Evolutionary conservation across 306 rosid species (phyloP).

Genomic region (Pachyrhizus erosus): DNA sequence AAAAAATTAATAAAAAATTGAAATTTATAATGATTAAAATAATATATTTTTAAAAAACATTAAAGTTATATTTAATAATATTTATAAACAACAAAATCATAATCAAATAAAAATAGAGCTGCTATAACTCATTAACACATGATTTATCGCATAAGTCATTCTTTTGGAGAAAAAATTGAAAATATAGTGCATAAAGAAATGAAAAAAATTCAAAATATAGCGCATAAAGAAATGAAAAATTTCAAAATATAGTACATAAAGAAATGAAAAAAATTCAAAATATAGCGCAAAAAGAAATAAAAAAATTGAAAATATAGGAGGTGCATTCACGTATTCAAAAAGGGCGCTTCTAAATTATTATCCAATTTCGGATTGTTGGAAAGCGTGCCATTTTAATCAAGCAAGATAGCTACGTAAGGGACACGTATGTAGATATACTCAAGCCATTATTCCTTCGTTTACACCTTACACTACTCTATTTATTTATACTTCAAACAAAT

Average conservation of each 20-base stretch:
- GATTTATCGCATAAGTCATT: background rate
- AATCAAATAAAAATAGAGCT: no score
- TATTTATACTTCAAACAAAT: no score
- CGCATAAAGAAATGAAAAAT: background rate
- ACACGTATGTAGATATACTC: background rate
- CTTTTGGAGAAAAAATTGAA: background rate
- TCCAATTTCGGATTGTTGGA: background rate
- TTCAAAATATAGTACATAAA: background rate
- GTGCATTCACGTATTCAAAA: background rate
- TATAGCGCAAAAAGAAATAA: background rate
- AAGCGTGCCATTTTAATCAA: slow-evolving; percentile 26
- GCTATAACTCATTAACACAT: no score
- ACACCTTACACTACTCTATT: no score
- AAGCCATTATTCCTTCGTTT: no score
- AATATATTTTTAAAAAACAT: no score
- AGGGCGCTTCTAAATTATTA: background rate
- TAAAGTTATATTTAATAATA: no score
- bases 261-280: no score
- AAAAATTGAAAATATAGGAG: background rate
- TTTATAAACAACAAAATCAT: no score
- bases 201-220: no score
- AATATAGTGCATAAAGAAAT: background rate
- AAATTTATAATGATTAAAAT: no score
- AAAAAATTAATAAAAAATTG: no score
- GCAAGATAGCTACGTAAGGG: background rate